Percentiles rank a stretch among this genome's conserved stretches.
phyloP scores from a whole-genome alignment of 2,329 filamentous ascomycete genomes.

The Ambrosiella beaveri region DNA sequence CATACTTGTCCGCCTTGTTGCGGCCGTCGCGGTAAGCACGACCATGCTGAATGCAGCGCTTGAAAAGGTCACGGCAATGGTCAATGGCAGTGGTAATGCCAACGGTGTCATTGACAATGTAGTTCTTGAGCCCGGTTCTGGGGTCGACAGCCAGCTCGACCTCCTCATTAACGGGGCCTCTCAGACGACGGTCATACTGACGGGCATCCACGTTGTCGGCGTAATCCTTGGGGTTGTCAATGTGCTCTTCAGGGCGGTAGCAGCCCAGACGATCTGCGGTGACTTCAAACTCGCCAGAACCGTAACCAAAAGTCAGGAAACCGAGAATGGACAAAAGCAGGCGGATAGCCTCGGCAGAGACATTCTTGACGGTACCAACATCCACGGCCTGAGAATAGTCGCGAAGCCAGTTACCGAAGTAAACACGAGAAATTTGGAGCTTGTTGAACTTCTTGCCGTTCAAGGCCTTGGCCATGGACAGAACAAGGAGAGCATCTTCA shows the following conservation, averaged over 20 bases:
- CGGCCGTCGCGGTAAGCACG: slow-evolving; percentile 45
- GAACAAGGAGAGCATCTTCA: slow-evolving; percentile 68
- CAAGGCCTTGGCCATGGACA: slow-evolving; percentile 38
- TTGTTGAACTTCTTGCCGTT: slow-evolving; percentile 69
- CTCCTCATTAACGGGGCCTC: slow-evolving; percentile 63
- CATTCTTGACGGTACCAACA: slow-evolving; percentile 78
- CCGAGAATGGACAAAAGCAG: slow-evolving; percentile 77
- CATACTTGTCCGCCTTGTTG: slow-evolving; percentile 58
- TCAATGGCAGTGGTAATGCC: slow-evolving; percentile 68
- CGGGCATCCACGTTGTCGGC: slow-evolving; percentile 76
- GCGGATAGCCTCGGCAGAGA: slow-evolving; percentile 79
- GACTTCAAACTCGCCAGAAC: slow-evolving; percentile 73
- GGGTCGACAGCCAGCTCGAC: slow-evolving; percentile 65
- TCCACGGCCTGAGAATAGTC: slow-evolving; percentile 93
- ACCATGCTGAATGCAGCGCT: slow-evolving; percentile 60
- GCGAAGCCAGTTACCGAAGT: slow-evolving; percentile 89
- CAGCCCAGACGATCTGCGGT: slow-evolving; percentile 64
- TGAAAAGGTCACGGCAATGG: slow-evolving; percentile 58
- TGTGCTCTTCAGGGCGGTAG: slow-evolving; percentile 60
- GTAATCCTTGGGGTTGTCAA: slow-evolving; percentile 72
- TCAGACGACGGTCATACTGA: slow-evolving; percentile 62
- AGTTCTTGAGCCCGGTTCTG: slow-evolving; percentile 70
- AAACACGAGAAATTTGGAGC: slow-evolving; percentile 72
- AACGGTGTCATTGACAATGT: slow-evolving; percentile 70
- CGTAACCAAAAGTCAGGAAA: slow-evolving; percentile 77